A percentile compares a stretch with the other conserved stretches of the same genome.
Evolutionary conservation across 2,329 filamentous ascomycete species (phyloP).

Genomic region (Alternaria infectoria): DNA sequence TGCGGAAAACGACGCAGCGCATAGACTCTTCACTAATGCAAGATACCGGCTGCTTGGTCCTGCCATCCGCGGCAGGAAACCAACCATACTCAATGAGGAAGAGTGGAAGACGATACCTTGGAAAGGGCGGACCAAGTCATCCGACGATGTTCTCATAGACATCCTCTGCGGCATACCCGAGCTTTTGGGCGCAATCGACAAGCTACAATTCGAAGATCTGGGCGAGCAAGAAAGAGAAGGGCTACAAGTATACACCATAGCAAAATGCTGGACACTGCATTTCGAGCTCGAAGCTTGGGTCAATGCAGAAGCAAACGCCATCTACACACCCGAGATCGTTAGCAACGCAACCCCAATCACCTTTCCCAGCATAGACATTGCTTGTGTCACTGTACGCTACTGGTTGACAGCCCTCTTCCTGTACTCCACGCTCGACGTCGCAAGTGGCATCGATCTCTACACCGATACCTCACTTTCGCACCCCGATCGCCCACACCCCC

Average conservation of each 20-base stretch:
- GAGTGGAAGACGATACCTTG: slow-evolving; percentile 48
- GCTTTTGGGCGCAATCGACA: slow-evolving; percentile 40
- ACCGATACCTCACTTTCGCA: slow-evolving; percentile 13
- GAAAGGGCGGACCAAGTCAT: slow-evolving; percentile 37
- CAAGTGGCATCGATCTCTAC: slow-evolving; percentile 8
- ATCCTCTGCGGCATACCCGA: slow-evolving; percentile 41
- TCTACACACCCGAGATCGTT: slow-evolving; percentile 15
- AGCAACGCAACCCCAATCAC: slow-evolving; percentile 17
- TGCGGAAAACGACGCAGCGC: slow-evolving; percentile 20
- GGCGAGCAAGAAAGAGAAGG: slow-evolving; percentile 4
- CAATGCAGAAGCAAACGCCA: slow-evolving; percentile 9
- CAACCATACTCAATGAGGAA: slow-evolving; percentile 35
- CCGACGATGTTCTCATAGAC: slow-evolving; percentile 45
- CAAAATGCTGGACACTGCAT: slow-evolving; percentile 29
- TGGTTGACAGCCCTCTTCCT: slow-evolving; percentile 32
- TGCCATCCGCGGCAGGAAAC: slow-evolving; percentile 45
- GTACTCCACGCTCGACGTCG: slow-evolving; percentile 27
- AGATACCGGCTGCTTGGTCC: slow-evolving; percentile 28
- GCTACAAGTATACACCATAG: slow-evolving; percentile 8
- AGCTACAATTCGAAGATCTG: slow-evolving; percentile 4
- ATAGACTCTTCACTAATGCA: slow-evolving; percentile 31
- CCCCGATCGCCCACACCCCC: slow-evolving; percentile 25
- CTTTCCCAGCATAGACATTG: slow-evolving; percentile 23
- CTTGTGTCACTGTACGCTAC: slow-evolving; percentile 30
- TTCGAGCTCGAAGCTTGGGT: slow-evolving; percentile 28